Evolutionary conservation across 192 early-diverging fungal species (phyloP).

Genomic region (Entomortierella parvispora): DNA sequence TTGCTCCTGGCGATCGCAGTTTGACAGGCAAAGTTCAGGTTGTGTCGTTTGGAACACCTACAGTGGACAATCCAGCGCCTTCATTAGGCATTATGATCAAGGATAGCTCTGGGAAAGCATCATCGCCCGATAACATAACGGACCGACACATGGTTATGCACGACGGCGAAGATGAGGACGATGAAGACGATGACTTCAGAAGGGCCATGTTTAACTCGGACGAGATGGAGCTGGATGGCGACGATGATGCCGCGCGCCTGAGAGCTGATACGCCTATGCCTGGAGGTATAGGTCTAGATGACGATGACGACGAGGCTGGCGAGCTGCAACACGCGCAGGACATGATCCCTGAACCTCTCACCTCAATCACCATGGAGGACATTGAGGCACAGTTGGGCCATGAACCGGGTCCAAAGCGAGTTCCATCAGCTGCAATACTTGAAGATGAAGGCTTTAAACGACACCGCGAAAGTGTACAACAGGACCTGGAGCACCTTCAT

Average conservation of each 20-base stretch:
- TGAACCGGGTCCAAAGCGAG: background rate
- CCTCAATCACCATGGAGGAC: slow-evolving; percentile 22
- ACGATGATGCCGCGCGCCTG: slow-evolving; percentile 42
- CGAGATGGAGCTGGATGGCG: slow-evolving; percentile 50
- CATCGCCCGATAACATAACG: background rate
- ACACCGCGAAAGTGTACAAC: slow-evolving; percentile 15
- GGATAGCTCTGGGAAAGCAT: slow-evolving; percentile 27
- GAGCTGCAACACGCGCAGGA: slow-evolving; percentile 46
- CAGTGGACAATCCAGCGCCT: background rate
- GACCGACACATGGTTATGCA: slow-evolving; percentile 41
- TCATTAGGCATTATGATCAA: slow-evolving; percentile 25
- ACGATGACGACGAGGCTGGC: slow-evolving; percentile 41
- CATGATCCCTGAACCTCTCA: slow-evolving; percentile 34
- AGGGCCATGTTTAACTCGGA: slow-evolving; percentile 51
- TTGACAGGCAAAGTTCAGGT: slow-evolving; percentile 26
- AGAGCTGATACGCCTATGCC: slow-evolving; percentile 50
- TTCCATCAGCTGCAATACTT: background rate
- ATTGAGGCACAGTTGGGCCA: slow-evolving; percentile 4
- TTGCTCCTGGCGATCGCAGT: slow-evolving; percentile 19
- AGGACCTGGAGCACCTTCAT: slow-evolving; percentile 32
- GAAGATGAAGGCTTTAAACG: slow-evolving; percentile 7
- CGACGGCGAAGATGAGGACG: slow-evolving; percentile 47
- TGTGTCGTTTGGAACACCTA: slow-evolving; percentile 17
- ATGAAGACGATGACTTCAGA: slow-evolving; percentile 47
- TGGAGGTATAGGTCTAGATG: slow-evolving; percentile 44